phyloP scores from a whole-genome alignment of 2,329 filamentous ascomycete genomes.

The Fusarium torreyae region DNA sequence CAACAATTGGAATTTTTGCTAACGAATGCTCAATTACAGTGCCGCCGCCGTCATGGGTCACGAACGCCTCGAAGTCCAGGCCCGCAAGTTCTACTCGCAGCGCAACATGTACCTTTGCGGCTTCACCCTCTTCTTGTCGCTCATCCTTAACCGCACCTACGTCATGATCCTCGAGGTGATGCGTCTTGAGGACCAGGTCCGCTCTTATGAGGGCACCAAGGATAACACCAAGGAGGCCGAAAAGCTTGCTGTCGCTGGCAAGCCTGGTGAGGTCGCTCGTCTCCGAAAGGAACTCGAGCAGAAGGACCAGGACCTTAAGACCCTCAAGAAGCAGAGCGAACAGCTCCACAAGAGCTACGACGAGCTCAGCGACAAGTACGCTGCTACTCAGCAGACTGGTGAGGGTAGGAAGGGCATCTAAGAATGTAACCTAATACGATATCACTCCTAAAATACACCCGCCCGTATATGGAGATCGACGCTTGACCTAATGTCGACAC shows the following conservation, averaged over 20 bases:
- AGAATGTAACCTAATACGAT: neutral
- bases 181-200: conserved; percentile 91
- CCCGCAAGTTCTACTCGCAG: conserved; percentile 99
- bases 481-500: neutral
- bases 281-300: conserved; percentile 80
- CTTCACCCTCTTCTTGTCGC: conserved; percentile 97
- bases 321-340: conserved; percentile 92
- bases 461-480: neutral
- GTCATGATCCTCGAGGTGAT: conserved; percentile 95
- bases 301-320: conserved; percentile 88
- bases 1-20: conserved; percentile 31
- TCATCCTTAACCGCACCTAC: conserved; percentile 99
- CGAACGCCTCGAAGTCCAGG: conserved; percentile 98
- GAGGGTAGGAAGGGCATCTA: conserved; percentile 73
- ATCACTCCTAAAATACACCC: neutral
- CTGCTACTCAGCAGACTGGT: conserved; percentile 66
- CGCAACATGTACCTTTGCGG: conserved; percentile 99
- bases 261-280: conserved; percentile 80
- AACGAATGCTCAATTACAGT: conserved; percentile 49
- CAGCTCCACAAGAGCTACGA: conserved; percentile 89
- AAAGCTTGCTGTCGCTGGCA: conserved; percentile 80
- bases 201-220: conserved; percentile 77
- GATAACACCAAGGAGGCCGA: conserved; percentile 75
- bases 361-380: conserved; percentile 86
- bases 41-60: conserved; percentile 85